phyloP scores from a whole-genome alignment of 345 rosid species.

The Hibiscus trionum region DNA sequence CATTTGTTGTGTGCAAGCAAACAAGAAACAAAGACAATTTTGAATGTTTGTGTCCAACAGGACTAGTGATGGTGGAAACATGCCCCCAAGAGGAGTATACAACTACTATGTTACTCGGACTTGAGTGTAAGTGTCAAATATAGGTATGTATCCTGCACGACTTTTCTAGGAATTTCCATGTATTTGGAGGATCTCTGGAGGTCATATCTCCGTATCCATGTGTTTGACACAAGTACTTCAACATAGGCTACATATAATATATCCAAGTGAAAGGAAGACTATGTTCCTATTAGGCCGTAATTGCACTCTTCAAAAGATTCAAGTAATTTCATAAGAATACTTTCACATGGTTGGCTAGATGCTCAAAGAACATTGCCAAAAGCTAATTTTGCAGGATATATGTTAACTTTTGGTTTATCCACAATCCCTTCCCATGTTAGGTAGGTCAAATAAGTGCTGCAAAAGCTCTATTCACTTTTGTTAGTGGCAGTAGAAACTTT shows the following conservation, averaged over 20 bases:
- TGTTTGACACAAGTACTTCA: too few species aligned
- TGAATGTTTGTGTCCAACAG: neutral
- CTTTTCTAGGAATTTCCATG: too few species aligned
- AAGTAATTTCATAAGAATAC: neutral
- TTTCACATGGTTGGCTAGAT: slow-evolving; percentile 5
- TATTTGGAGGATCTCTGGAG: too few species aligned
- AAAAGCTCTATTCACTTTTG: slow-evolving; percentile 11
- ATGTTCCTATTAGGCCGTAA: neutral
- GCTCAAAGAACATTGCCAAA: neutral
- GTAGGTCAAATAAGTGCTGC: slow-evolving; percentile 12
- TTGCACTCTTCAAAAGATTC: neutral
- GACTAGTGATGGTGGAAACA: neutral
- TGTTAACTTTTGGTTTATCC: slow-evolving; percentile 1
- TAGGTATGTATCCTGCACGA: too few species aligned
- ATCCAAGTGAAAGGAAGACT: neutral
- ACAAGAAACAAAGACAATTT: neutral
- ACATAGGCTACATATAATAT: too few species aligned
- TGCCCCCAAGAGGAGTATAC: neutral
- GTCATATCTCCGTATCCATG: too few species aligned
- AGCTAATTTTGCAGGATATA: neutral
- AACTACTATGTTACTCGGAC: too few species aligned
- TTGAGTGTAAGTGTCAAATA: too few species aligned
- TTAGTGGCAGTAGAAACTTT: slow-evolving; percentile 7
- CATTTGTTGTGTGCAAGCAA: too few species aligned
- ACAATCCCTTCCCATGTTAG: slow-evolving; percentile 3